These are phyloP conservation scores for Bonia amplexicaulis DNA, from an alignment of 176 grass and related monocot species.

Conservation along the genomic window DNA sequence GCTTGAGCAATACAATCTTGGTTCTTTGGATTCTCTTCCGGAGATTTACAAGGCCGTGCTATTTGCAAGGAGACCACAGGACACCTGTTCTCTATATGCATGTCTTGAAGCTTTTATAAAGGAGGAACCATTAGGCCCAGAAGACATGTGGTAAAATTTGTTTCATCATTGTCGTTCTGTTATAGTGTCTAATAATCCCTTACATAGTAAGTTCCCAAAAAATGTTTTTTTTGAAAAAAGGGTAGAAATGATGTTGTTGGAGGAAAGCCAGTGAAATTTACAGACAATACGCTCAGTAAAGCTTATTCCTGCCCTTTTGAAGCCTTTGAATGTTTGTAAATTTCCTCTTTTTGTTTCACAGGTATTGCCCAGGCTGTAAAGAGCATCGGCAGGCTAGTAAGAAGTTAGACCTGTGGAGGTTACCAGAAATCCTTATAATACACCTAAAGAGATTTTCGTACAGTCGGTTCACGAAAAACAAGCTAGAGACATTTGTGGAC, in stretches of 20 bases:
- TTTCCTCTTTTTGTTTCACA: constrained; percentile 19
- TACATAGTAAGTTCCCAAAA: background rate
- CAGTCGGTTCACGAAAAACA: constrained; percentile 80
- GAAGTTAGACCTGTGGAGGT: constrained; percentile 93
- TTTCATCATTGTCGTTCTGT: background rate
- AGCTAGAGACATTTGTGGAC: constrained; percentile 87
- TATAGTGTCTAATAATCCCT: background rate
- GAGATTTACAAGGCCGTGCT: constrained; percentile 70
- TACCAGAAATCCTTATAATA: constrained; percentile 93
- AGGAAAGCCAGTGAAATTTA: background rate
- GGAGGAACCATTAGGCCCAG: constrained; percentile 82
- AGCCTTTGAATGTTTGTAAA: background rate
- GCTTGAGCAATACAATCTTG: constrained; percentile 52
- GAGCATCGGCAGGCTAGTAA: constrained; percentile 79
- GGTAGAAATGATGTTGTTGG: background rate
- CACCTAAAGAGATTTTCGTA: constrained; percentile 92
- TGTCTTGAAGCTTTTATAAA: constrained; percentile 93
- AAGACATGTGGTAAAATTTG: constrained; percentile 84
- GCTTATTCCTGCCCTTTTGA: background rate
- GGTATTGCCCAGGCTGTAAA: constrained; percentile 90
- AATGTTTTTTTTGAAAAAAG: background rate
- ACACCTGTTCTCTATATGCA: constrained; percentile 72
- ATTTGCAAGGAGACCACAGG: constrained; percentile 61
- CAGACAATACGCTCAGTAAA: background rate
- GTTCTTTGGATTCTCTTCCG: constrained; percentile 55